Percentiles rank a stretch among this genome's conserved stretches.
Conservation (phyloP, 2,329 filamentous ascomycete species). For the Ceratocystis lukuohia region DNA sequence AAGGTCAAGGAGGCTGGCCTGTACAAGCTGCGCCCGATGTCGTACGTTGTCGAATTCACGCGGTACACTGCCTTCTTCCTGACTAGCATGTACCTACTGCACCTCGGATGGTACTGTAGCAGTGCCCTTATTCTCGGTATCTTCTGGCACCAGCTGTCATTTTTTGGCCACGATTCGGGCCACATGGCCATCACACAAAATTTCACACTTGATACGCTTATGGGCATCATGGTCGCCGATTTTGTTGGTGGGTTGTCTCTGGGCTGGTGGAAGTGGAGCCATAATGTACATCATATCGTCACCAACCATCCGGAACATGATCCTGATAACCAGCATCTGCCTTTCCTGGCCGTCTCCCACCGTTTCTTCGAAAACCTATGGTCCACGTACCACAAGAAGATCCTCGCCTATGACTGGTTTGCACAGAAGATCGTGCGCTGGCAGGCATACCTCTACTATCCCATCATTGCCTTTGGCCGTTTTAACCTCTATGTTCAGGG, state of each 20-base stretch:
- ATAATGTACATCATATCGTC: conserved; percentile 94
- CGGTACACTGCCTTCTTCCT: conserved; percentile 56
- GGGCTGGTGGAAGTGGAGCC: conserved; percentile 94
- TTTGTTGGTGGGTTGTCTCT: conserved; percentile 79
- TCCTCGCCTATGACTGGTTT: conserved; percentile 65
- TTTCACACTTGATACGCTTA: conserved; percentile 67
- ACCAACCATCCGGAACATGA: conserved; percentile 94
- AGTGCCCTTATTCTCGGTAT: conserved; percentile 65
- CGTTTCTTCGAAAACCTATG: conserved; percentile 59
- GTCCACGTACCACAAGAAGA: conserved; percentile 70
- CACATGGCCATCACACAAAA: conserved; percentile 96
- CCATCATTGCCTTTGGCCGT: conserved; percentile 63
- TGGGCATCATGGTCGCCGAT: conserved; percentile 83
- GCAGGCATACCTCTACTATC: conserved; percentile 74
- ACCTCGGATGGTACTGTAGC: conserved; percentile 49
- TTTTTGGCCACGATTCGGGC: conserved; percentile 85
- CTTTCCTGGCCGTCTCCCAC: conserved; percentile 77
- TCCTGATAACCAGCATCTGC: conserved; percentile 85
- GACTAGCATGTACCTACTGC: conserved; percentile 48
- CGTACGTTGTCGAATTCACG: conserved; percentile 60
- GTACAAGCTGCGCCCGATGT: conserved; percentile 70
- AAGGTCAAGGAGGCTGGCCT: conserved; percentile 61
- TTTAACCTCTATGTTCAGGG: conserved; percentile 80
- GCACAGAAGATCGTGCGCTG: conserved; percentile 57
- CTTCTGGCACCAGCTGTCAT: conserved; percentile 91